Evolutionary conservation across 495 filamentous ascomycete species (phyloP).

Genomic region (Penicillium odoratum): DNA sequence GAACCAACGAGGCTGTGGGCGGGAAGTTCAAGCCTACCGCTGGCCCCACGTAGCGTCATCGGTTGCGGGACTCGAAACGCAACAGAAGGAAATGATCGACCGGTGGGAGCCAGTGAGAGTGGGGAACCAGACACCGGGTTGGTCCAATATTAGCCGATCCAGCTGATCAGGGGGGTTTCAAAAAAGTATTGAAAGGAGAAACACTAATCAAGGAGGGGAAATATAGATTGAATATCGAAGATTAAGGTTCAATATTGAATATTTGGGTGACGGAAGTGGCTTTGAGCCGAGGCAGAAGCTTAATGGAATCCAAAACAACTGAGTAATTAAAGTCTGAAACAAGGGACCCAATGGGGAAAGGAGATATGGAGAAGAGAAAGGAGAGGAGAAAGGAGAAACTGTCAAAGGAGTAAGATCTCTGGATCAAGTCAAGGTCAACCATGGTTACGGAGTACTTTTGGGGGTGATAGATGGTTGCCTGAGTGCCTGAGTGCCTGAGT

Average conservation of each 20-base stretch:
- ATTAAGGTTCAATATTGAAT: background rate
- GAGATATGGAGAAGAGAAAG: too few species aligned
- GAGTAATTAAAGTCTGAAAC: background rate
- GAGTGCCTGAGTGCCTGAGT: too few species aligned
- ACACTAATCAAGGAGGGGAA: background rate
- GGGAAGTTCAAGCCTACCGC: constrained; percentile 16
- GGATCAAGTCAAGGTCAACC: too few species aligned
- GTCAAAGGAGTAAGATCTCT: too few species aligned
- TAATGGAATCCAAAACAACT: background rate
- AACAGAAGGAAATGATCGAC: constrained; percentile 25
- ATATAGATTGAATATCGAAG: background rate
- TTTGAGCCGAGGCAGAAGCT: background rate
- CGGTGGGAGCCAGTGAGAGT: background rate
- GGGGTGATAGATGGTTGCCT: too few species aligned
- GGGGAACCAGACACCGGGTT: constrained; percentile 1
- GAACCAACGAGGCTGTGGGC: constrained; percentile 26
- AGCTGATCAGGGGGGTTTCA: constrained; percentile 3
- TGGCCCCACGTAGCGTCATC: constrained; percentile 33
- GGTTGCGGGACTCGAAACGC: constrained; percentile 20
- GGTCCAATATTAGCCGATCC: background rate
- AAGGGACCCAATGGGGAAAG: background rate
- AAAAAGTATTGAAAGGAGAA: background rate
- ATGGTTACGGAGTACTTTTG: too few species aligned
- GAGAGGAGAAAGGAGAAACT: too few species aligned
- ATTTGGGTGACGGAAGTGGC: background rate